Evolutionary conservation across 257 asterid species (phyloP), one percentile per base, ranked within the genome.

Genomic region (Jaltomata sinuosa): DNA sequence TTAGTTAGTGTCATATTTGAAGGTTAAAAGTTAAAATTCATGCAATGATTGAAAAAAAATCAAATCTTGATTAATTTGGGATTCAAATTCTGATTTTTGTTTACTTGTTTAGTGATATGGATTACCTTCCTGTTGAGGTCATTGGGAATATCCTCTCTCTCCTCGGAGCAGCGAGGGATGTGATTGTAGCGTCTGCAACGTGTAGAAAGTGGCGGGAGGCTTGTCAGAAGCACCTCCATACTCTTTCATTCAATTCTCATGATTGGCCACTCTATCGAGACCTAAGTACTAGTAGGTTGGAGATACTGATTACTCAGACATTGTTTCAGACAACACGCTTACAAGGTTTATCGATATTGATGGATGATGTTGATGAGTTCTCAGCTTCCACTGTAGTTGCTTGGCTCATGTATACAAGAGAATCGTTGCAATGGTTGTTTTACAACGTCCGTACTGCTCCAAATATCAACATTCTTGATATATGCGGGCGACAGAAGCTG

Each of bases 331-430:
- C 97, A 52, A 89, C 81, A 82, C 93, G 93, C 18, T 87, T 95
- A 79, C 94, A 91, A 80, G 87, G 90, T 80, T 93, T 95, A 79
- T 89, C 94, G 9, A 93, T 95, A 85, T 85, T 95, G 54, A 90
- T 94, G 96, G 97, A 94, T 78, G 96, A 92, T 81, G 98, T 92
- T 11, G 96, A 94, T 59, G 96, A 94, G 84, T 93, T 95, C 82
- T 90, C 94, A 11, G 98, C 98, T 53, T 92, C 97, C 55, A 89
- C 94, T 2, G 97, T 95, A 45, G 86, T 93, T 47, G 97, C 97
- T 65, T 95, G 98, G 98, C 98, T 95, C 84, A 93, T 94, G 96
- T 95, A 91, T 91, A 92, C 96, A 3, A 88, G 98, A 69, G 94
- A 92, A 57, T 89, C 96, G 53, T 65, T 95, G 87, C 93, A 94